Base-by-base conservation (phyloP, 2,329 filamentous ascomycete genomes). In the Penicillium sp. region DNA sequence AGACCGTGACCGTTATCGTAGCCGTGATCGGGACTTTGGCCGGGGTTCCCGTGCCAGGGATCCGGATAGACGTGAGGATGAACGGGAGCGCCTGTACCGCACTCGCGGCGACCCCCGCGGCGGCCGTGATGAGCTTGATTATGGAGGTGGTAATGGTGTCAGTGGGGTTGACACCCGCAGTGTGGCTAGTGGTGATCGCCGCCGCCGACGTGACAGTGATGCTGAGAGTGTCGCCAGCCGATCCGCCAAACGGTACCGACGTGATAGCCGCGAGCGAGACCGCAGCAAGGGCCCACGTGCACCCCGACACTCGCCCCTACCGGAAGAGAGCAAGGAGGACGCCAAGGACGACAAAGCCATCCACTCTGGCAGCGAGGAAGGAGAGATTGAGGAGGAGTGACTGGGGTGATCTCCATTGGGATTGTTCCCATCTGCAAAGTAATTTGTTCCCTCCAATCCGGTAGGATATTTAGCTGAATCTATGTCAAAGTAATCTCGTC, bases 341-440 rank as follows among this genome's bases (percentile, higher is more conserved):
- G 70, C 64, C 54, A 60, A 64, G 62, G 75, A 77, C 53, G 77
- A 77, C 42, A 74, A 72, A 56, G 71, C 72, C 4, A 77, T 90
- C 48, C 85, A 88, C 63, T 92, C 88, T 51, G 93, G 93, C 45
- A 96, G 91, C 65, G 93, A 99, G 73, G 93, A 99, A 72, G 93
- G 93, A 44, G 93, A 99, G 75, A 97, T 99, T 62, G 93, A 95
- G 76, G 75, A 77, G 36, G 47, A 50, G 16, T 50, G 35, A 22
- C 16, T 19, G 22, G 22, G 7, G 18, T 44, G 42, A 13, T 22
- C 12, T 14, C 10, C 31, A 36, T 29, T 43, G 31, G 30, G 14
- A 30, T 46, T 35, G 30, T 6, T 27, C 11, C 9, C 30, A 39
- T 35, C 22, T 46, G 39, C 46, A 49, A 49, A 49, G 39, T 49